These are phyloP conservation scores for Kodamaea sp. DNA, from an alignment of 1,139 yeast genomes.

Conservation along the genomic window DNA sequence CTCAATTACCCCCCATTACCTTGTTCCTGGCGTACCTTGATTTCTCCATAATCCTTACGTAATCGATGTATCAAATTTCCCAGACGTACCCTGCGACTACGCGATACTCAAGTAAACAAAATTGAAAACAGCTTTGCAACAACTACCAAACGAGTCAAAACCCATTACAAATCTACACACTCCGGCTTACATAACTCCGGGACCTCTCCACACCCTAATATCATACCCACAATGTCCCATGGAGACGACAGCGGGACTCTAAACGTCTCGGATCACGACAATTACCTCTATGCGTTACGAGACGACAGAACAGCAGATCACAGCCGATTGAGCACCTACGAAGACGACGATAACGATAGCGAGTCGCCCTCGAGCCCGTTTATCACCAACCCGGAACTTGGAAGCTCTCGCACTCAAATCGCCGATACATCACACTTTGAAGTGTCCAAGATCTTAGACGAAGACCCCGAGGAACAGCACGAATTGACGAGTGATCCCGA, in stretches of 20 bases:
- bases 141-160: not conserved
- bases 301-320: not conserved
- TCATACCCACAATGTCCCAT: conserved; percentile 1
- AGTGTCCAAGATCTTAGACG: conserved; percentile 5
- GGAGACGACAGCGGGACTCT: conserved; percentile 8
- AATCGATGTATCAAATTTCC: too few relatives aligned
- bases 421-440: conserved; percentile 4
- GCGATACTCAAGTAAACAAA: not conserved
- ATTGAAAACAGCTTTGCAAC: not conserved
- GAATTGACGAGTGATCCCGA: conserved; percentile 4
- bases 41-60: too few relatives aligned
- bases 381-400: conserved; percentile 25
- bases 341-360: too few relatives aligned
- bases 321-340: not conserved
- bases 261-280: conserved; percentile 6
- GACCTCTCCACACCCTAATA: not conserved
- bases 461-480: not conserved
- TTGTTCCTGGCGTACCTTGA: too few relatives aligned
- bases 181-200: too few relatives aligned
- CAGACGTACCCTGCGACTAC: too few relatives aligned
- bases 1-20: too few relatives aligned
- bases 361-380: conserved; percentile 32
- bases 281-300: conserved; percentile 2
- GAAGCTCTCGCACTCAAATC: conserved; percentile 3
- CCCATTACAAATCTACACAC: not conserved